phyloP scores from a whole-genome alignment of 2,329 filamentous ascomycete species.

The Calonectria naviculata region DNA sequence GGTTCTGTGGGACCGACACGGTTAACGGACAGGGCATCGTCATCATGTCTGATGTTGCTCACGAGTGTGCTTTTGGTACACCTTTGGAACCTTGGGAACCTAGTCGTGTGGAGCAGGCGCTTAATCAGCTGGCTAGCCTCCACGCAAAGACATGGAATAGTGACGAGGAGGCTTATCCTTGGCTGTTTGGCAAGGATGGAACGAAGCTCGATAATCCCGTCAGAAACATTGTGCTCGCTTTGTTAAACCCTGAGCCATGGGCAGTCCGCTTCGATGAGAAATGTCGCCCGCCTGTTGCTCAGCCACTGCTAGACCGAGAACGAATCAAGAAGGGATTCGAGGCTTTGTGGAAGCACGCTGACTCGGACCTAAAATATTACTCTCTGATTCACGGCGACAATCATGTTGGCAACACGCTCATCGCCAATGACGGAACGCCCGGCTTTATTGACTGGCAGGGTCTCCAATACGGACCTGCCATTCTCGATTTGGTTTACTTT shows the following conservation, averaged over 20 bases:
- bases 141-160: conserved; percentile 21
- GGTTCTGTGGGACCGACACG: conserved; percentile 19
- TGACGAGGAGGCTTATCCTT: conserved; percentile 9
- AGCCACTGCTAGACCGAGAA: conserved; percentile 3
- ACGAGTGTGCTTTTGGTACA: conserved; percentile 18
- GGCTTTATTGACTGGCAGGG: conserved; percentile 25
- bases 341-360: conserved; percentile 19
- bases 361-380: conserved; percentile 10
- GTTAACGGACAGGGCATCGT: conserved; percentile 21
- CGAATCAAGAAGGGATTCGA: conserved; percentile 12
- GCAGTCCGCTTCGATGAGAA: conserved; percentile 3
- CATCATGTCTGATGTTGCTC: conserved; percentile 16
- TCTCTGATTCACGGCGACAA: conserved; percentile 20
- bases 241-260: conserved; percentile 15
- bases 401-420: conserved; percentile 20
- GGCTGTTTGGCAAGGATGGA: conserved; percentile 18
- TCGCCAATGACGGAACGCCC: conserved; percentile 16
- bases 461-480: conserved; percentile 14
- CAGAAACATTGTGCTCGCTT: conserved; percentile 9
- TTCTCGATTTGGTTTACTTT: conserved; percentile 18
- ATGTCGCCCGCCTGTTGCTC: conserved; percentile 6
- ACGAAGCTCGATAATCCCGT: conserved; percentile 13
- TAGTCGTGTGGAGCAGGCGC: not conserved
- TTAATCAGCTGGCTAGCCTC: conserved; percentile 12
- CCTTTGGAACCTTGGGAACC: conserved; percentile 16